phyloP scores from a whole-genome alignment of 495 filamentous ascomycete species.

The Aspergillus hancockii region DNA sequence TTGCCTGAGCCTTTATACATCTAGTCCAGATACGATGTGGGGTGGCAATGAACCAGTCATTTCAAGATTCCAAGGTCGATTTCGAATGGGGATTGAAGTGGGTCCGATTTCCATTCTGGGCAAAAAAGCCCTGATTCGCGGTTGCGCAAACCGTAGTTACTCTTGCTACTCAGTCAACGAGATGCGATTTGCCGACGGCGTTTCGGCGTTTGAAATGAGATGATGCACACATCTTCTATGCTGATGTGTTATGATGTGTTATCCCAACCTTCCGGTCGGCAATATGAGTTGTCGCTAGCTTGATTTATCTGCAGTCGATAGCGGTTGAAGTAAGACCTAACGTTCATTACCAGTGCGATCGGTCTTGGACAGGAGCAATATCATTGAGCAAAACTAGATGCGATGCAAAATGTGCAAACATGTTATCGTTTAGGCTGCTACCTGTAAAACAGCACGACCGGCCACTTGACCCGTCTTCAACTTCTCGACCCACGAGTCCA shows the following conservation, averaged over 20 bases:
- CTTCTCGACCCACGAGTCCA: constrained; percentile 16
- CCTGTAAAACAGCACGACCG: constrained; percentile 13
- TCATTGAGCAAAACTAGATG: neutral
- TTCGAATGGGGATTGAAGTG: neutral
- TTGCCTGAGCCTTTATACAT: neutral
- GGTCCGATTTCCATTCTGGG: neutral
- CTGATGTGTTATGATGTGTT: neutral
- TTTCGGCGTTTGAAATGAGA: neutral
- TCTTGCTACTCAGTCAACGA: neutral
- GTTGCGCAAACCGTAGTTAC: neutral
- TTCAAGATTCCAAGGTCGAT: neutral
- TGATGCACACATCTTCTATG: too few relatives aligned
- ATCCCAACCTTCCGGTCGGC: neutral
- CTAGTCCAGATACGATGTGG: neutral
- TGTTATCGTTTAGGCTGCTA: neutral
- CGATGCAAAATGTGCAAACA: neutral
- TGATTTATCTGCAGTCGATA: too few relatives aligned
- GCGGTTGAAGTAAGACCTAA: too few relatives aligned
- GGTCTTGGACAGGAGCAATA: neutral
- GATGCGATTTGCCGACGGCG: neutral
- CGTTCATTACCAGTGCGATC: neutral
- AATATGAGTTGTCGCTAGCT: too few relatives aligned
- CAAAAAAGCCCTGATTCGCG: neutral
- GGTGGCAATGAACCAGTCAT: neutral
- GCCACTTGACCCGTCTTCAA: constrained; percentile 11